Percentiles rank a stretch among this genome's conserved stretches.
Conservation (phyloP, 441 rosid species). For the Gossypium laxum region DNA sequence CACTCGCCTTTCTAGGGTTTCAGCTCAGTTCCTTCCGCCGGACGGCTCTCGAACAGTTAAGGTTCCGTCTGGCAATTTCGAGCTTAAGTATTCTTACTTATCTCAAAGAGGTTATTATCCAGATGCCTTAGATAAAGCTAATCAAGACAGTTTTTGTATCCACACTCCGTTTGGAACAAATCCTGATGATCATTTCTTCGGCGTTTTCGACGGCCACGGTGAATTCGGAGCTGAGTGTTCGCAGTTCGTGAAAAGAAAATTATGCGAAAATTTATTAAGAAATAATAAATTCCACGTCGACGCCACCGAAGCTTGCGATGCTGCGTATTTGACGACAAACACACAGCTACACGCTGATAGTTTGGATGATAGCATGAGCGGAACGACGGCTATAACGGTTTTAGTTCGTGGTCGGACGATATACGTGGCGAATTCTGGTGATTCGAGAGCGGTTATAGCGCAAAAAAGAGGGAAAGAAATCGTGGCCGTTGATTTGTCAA, state of each 20-base stretch:
- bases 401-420: conserved; percentile 77
- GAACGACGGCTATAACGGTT: conserved; percentile 93
- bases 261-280: conserved; percentile 82
- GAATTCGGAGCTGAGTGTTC: conserved; percentile 91
- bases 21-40: conserved; percentile 81
- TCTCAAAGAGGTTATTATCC: conserved; percentile 97
- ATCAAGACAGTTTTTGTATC: conserved; percentile 93
- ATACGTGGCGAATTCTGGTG: conserved; percentile 82
- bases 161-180: conserved; percentile 78
- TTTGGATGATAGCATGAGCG: conserved; percentile 93
- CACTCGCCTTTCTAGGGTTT: conserved; percentile 78
- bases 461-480: conserved; percentile 67
- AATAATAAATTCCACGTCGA: conserved; percentile 52
- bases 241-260: conserved; percentile 64
- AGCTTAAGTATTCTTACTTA: conserved; percentile 60
- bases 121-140: conserved; percentile 86
- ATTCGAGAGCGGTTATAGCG: conserved; percentile 85
- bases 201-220: conserved; percentile 95
- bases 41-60: conserved; percentile 66
- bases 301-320: conserved; percentile 70
- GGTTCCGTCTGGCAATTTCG: conserved; percentile 52
- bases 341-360: conserved; percentile 65
- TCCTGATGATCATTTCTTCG: conserved; percentile 73
- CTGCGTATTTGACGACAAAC: conserved; percentile 56
- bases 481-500: conserved; percentile 76